Conservation (phyloP, 1,284 basidiomycete species). For the Naganishia albida region DNA sequence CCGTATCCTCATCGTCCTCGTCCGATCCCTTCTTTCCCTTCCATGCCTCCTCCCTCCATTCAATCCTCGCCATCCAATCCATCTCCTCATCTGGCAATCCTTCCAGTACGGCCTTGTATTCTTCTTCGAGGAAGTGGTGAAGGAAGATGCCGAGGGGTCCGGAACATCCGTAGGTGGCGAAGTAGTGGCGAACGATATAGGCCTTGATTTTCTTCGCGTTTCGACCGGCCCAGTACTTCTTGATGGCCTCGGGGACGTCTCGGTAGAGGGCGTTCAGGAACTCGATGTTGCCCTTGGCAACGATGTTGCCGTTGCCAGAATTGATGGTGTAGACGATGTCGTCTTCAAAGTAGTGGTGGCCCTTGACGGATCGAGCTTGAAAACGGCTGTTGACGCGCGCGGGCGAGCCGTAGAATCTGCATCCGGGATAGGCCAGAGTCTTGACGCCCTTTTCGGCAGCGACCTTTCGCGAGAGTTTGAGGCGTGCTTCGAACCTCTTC, state of each 20-base stretch:
- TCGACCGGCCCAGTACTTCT: background rate
- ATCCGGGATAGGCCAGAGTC: background rate
- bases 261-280: slow-evolving; percentile 1
- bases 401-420: background rate
- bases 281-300: slow-evolving; percentile 1
- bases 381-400: background rate
- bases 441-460: too few species aligned
- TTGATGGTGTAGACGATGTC: slow-evolving; percentile 4
- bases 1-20: too few species aligned
- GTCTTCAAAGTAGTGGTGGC: background rate
- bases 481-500: too few species aligned
- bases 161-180: background rate
- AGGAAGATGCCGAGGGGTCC: background rate
- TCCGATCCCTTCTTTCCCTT: background rate
- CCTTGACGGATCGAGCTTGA: background rate
- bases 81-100: background rate
- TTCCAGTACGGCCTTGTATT: background rate
- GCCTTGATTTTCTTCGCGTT: background rate
- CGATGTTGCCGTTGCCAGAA: background rate
- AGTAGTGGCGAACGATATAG: background rate
- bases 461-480: too few species aligned
- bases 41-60: background rate
- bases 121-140: background rate
- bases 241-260: background rate
- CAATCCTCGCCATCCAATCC: background rate